These are phyloP conservation scores for Castanopsis chinensis DNA, from an alignment of 306 rosid genomes.

Conservation along the genomic window DNA sequence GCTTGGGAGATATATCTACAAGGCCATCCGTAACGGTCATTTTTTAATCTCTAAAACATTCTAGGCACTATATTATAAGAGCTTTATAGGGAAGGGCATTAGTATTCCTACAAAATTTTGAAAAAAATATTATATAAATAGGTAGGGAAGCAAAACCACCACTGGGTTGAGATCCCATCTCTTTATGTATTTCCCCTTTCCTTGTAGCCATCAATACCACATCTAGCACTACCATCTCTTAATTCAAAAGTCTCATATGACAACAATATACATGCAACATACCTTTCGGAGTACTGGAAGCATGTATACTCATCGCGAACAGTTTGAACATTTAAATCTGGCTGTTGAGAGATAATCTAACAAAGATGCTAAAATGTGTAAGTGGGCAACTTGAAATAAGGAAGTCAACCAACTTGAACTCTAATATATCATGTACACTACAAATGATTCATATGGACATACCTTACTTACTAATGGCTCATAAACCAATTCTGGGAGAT, in stretches of 20 bases:
- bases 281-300: slow-evolving; percentile 87
- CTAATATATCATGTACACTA: neutral
- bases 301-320: slow-evolving; percentile 88
- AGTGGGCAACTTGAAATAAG: slow-evolving; percentile 1
- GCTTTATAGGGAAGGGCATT: too few species aligned
- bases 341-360: slow-evolving; percentile 77
- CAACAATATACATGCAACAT: slow-evolving; percentile 26
- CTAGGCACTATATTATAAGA: too few species aligned
- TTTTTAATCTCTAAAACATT: too few species aligned
- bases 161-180: too few species aligned
- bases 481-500: slow-evolving; percentile 86
- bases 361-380: slow-evolving; percentile 28
- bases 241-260: neutral
- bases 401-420: neutral
- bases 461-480: slow-evolving; percentile 77
- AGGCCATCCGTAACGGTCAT: too few species aligned
- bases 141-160: too few species aligned
- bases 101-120: too few species aligned
- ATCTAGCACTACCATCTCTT: neutral
- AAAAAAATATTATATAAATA: too few species aligned
- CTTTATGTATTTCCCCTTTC: too few species aligned
- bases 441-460: slow-evolving; percentile 6
- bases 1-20: too few species aligned
- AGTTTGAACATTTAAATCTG: slow-evolving; percentile 65
- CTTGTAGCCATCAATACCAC: neutral